Conservation (phyloP, 2,329 filamentous ascomycete species). For the Aspergillus sp. region DNA sequence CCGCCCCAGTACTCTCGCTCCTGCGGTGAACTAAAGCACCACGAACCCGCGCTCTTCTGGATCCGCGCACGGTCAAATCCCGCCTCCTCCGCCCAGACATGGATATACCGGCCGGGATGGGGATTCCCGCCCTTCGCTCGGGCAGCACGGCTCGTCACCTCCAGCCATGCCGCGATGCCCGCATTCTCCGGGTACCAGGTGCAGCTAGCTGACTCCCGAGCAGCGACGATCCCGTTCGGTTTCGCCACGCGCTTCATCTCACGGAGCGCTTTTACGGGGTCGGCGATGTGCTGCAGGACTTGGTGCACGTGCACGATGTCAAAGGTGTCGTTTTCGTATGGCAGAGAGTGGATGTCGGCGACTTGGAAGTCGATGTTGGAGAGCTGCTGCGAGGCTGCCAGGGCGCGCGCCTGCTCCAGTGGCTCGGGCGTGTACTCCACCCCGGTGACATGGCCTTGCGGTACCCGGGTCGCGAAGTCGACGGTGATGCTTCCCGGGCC, state of each 20-base stretch:
- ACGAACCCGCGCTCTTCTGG: conserved; percentile 29
- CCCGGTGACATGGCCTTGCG: conserved; percentile 37
- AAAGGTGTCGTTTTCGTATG: conserved; percentile 47
- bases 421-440: conserved; percentile 33
- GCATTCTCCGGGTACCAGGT: conserved; percentile 31
- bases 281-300: conserved; percentile 55
- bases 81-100: conserved; percentile 35
- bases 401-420: conserved; percentile 30
- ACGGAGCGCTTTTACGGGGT: conserved; percentile 50
- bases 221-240: conserved; percentile 52
- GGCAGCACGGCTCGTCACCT: conserved; percentile 19
- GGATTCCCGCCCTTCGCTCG: conserved; percentile 25
- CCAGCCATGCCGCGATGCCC: conserved; percentile 25
- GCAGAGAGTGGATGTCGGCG: conserved; percentile 43
- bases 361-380: conserved; percentile 34
- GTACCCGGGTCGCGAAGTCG: conserved; percentile 38
- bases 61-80: conserved; percentile 28
- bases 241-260: conserved; percentile 57
- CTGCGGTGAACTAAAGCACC: conserved; percentile 33
- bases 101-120: conserved; percentile 27
- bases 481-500: conserved; percentile 45
- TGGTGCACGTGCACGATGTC: conserved; percentile 61
- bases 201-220: conserved; percentile 39
- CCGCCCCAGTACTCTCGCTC: conserved; percentile 37
- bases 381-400: conserved; percentile 27